These are phyloP conservation scores for Gymnopilus dilepis DNA, from an alignment of 768 basidiomycete species.

Conservation along the genomic window DNA sequence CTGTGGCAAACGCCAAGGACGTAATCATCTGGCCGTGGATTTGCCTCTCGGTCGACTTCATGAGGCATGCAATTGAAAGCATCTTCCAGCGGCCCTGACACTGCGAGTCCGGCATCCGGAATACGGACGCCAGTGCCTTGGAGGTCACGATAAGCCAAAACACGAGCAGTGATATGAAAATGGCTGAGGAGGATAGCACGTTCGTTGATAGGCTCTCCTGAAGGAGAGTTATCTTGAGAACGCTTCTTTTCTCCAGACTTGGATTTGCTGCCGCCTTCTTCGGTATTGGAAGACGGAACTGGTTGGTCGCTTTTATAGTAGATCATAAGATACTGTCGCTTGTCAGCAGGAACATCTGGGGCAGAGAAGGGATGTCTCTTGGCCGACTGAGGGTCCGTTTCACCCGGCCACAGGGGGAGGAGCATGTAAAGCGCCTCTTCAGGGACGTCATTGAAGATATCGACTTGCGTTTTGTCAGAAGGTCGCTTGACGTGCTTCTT, in stretches of 20 bases:
- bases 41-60: constrained; percentile 26
- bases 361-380: constrained; percentile 34
- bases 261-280: constrained; percentile 34
- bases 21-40: constrained; percentile 33
- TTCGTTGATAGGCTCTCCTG: constrained; percentile 40
- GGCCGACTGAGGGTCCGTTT: constrained; percentile 57
- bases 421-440: constrained; percentile 81
- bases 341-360: constrained; percentile 50
- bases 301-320: constrained; percentile 62
- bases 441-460: constrained; percentile 67
- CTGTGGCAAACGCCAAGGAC: constrained; percentile 68
- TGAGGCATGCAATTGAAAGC: constrained; percentile 52
- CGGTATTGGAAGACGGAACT: constrained; percentile 11
- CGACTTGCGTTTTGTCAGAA: constrained; percentile 28
- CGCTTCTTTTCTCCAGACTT: constrained; percentile 48
- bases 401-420: constrained; percentile 82
- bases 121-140: constrained; percentile 75
- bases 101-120: constrained; percentile 70
- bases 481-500: constrained; percentile 20
- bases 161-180: constrained; percentile 78
- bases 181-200: constrained; percentile 58
- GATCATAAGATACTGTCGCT: constrained; percentile 76
- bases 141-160: constrained; percentile 75
- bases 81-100: constrained; percentile 63
- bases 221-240: constrained; percentile 39